phyloP scores from a whole-genome alignment of 2,329 filamentous ascomycete genomes.

The Apiospora koreana region DNA sequence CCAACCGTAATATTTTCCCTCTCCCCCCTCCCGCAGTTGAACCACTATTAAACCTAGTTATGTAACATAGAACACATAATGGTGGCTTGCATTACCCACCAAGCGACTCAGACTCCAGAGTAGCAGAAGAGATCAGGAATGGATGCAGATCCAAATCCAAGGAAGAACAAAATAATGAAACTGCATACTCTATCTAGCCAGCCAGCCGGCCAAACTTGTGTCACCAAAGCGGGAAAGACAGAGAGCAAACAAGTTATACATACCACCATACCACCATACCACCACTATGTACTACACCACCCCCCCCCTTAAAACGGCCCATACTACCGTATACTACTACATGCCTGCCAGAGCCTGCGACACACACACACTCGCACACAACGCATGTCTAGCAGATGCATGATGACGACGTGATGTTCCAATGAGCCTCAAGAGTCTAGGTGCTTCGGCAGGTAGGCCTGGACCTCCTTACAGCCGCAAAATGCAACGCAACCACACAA shows the following conservation, averaged over 20 bases:
- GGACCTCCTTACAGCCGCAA: not conserved
- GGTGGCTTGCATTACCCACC: not conserved
- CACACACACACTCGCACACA: not conserved
- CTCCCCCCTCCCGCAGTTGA: not conserved
- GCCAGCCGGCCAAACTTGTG: not conserved
- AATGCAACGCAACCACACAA: not conserved
- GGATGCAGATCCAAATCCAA: not conserved
- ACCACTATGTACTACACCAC: too few relatives aligned
- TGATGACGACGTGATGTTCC: not conserved
- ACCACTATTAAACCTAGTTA: constrained; percentile 3
- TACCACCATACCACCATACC: too few relatives aligned
- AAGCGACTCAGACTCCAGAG: not conserved
- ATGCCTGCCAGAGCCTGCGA: not conserved
- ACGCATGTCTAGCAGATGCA: not conserved
- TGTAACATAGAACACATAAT: not conserved
- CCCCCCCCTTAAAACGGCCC: not conserved
- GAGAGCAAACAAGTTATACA: not conserved
- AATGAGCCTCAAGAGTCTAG: constrained; percentile 7
- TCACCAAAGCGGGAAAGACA: not conserved
- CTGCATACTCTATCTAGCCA: not conserved
- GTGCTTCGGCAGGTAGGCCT: not conserved
- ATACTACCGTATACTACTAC: not conserved
- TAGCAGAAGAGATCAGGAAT: not conserved
- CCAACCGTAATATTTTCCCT: not conserved
- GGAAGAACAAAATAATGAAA: constrained; percentile 3